Evolutionary conservation across 768 basidiomycete genomes (phyloP).

Genomic region (Gymnopilus junonius): DNA sequence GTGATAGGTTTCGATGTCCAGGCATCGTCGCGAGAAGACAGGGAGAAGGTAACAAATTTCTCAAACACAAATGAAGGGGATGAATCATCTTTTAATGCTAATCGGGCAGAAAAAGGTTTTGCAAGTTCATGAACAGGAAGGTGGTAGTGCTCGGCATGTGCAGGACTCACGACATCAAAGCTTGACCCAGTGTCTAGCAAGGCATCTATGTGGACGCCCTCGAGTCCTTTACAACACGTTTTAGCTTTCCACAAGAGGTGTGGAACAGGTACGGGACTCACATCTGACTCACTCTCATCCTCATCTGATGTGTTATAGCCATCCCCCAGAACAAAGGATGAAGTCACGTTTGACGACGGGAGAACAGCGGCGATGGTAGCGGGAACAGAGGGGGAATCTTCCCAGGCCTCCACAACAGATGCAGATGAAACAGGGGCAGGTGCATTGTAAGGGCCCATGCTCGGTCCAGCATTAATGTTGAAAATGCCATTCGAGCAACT

Average conservation of each 20-base stretch:
- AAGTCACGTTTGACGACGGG: not conserved
- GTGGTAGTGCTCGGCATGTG: not conserved
- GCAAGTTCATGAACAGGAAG: not conserved
- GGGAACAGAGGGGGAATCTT: not conserved
- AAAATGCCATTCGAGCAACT: not conserved
- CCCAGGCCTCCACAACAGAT: not conserved
- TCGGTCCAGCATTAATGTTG: not conserved
- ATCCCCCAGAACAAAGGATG: not conserved
- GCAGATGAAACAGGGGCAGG: not conserved
- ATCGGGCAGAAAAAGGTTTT: conserved; percentile 1
- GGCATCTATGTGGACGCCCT: not conserved
- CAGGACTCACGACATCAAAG: conserved; percentile 9
- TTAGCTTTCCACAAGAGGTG: conserved; percentile 10
- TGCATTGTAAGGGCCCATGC: too few species aligned
- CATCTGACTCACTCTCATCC: not conserved
- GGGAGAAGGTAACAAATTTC: conserved; percentile 5
- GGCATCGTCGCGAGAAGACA: conserved; percentile 5
- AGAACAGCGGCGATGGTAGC: not conserved
- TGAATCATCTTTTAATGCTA: not conserved
- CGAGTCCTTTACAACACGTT: not conserved
- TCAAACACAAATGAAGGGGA: not conserved
- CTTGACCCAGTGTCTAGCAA: not conserved
- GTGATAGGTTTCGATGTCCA: conserved; percentile 8
- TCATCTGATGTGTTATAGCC: not conserved
- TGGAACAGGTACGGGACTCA: not conserved